A percentile compares a stretch with the other conserved stretches of the same genome.
Conservation (phyloP, 768 basidiomycete species). For the Podaxis pistillaris region DNA sequence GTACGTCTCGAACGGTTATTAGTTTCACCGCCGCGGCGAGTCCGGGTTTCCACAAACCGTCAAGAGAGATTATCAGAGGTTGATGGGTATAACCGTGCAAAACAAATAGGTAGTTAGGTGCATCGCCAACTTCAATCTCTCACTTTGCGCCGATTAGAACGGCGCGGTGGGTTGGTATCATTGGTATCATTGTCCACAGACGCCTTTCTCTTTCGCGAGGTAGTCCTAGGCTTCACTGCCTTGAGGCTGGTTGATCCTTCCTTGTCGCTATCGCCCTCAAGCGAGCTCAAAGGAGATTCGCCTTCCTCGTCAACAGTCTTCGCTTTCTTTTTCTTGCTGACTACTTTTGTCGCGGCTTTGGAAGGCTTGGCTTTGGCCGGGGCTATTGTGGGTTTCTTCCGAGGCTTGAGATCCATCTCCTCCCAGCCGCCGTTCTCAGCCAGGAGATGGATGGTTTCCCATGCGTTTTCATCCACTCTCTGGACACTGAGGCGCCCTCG, state of each 20-base stretch:
- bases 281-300: slow-evolving; percentile 8
- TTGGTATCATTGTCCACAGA: neutral
- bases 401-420: slow-evolving; percentile 36
- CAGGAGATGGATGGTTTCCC: slow-evolving; percentile 56
- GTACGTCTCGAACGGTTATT: too few relatives aligned
- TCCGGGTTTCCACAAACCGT: neutral
- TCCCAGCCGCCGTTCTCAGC: slow-evolving; percentile 83
- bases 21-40: too few relatives aligned
- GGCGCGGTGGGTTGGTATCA: neutral
- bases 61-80: neutral
- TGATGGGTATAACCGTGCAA: neutral
- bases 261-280: neutral
- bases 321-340: neutral
- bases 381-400: slow-evolving; percentile 27
- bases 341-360: neutral
- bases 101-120: neutral
- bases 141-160: slow-evolving; percentile 9
- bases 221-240: neutral
- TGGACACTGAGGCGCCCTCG: slow-evolving; percentile 89
- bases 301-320: neutral
- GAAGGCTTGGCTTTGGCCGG: neutral
- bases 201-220: slow-evolving; percentile 6
- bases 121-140: neutral
- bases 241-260: neutral
- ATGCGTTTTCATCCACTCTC: slow-evolving; percentile 65